Evolutionary conservation across 371 early-diverging fungal species (phyloP).

Genomic region (Dichotomocladium elegans): DNA sequence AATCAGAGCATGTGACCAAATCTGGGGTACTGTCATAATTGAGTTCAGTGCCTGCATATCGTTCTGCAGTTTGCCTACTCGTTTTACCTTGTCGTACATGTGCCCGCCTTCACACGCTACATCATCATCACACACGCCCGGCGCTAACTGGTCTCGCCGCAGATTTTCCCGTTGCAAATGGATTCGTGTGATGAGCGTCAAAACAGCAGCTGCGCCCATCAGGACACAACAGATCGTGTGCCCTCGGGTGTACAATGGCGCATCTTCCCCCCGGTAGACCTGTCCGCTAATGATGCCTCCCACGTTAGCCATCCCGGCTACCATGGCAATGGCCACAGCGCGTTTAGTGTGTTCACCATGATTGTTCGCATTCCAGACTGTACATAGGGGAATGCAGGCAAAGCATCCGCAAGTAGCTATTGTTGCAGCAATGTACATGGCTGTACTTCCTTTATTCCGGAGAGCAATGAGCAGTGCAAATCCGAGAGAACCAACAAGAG

Average conservation of each 20-base stretch:
- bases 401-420: constrained; percentile 52
- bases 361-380: constrained; percentile 58
- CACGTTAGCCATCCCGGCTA: constrained; percentile 48
- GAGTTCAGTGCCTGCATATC: too few species aligned
- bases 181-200: constrained; percentile 41
- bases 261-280: constrained; percentile 58
- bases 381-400: constrained; percentile 49
- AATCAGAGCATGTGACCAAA: too few species aligned
- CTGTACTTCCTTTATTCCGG: constrained; percentile 3
- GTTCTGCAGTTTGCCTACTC: too few species aligned
- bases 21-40: too few species aligned
- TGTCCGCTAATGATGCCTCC: constrained; percentile 59
- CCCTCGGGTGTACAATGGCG: constrained; percentile 48
- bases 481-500: constrained; percentile 55
- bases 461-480: constrained; percentile 56
- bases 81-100: constrained; percentile 43
- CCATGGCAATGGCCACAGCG: constrained; percentile 55
- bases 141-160: background rate
- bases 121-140: constrained; percentile 42
- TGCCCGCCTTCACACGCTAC: constrained; percentile 42
- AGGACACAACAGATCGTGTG: constrained; percentile 40
- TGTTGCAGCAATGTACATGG: constrained; percentile 46
- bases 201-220: constrained; percentile 33
- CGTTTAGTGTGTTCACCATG: constrained; percentile 64
- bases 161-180: constrained; percentile 14